These are phyloP conservation scores for Hymenoscyphus linearis DNA, from an alignment of 2,329 filamentous ascomycete genomes.

Conservation along the genomic window DNA sequence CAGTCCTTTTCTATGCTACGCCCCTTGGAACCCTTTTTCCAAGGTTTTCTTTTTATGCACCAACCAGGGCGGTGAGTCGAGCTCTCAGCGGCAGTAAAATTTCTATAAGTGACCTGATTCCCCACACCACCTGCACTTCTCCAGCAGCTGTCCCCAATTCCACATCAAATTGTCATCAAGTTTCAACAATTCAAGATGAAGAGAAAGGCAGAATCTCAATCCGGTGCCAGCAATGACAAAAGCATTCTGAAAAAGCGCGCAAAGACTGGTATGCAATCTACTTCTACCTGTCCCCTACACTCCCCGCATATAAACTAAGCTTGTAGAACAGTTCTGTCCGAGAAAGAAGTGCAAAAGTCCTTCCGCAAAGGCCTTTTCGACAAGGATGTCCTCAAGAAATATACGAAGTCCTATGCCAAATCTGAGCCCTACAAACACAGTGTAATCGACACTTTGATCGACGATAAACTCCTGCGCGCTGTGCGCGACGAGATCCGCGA, in stretches of 20 bases:
- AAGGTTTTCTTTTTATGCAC: constrained; percentile 6
- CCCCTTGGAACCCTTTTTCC: no score
- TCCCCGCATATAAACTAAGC: constrained; percentile 10
- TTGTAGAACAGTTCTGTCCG: constrained; percentile 25
- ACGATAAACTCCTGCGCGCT: constrained; percentile 73
- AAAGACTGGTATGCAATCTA: constrained; percentile 35
- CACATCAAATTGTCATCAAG: constrained; percentile 6
- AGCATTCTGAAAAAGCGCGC: constrained; percentile 47
- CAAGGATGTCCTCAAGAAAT: constrained; percentile 49
- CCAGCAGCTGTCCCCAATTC: constrained; percentile 2
- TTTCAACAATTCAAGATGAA: constrained; percentile 42
- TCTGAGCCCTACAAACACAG: constrained; percentile 83
- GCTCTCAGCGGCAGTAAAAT: constrained; percentile 13
- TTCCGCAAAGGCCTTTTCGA: constrained; percentile 66
- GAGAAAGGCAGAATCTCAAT: constrained; percentile 51
- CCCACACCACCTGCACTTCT: constrained; percentile 8
- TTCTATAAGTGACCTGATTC: constrained; percentile 17
- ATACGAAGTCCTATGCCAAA: constrained; percentile 56
- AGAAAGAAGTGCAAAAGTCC: constrained; percentile 33
- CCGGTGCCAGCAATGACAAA: constrained; percentile 36
- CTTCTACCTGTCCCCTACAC: constrained; percentile 6
- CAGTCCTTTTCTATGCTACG: no score
- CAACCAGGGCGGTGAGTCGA: constrained; percentile 8
- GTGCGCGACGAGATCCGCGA: constrained; percentile 86
- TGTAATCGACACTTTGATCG: constrained; percentile 77